Evolutionary conservation across 495 filamentous ascomycete genomes (phyloP), one percentile per base, ranked within the genome.

Genomic region (Evansstolkia leycettana): DNA sequence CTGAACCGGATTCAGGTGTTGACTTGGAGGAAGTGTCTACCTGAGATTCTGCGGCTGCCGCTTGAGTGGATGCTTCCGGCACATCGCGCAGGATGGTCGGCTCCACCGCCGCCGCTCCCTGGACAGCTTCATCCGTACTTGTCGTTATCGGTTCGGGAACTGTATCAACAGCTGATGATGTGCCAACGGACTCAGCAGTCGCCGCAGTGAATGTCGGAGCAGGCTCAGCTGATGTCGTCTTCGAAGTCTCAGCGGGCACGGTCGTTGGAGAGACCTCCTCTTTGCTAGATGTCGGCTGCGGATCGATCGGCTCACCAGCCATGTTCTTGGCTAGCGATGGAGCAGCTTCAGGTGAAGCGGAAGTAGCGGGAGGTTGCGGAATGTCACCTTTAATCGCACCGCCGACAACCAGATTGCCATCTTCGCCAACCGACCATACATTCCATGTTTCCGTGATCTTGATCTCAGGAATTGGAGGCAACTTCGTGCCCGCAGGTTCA

Each of bases 291-390:
- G 41, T 26, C 7, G 44, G 38, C 5, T 20, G 31, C 14, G 61
- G 53, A 37, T 64, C 58, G 12, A 69, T 51, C 1, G 67, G 51
- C 49, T 76, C 75, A 27, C 72, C 73, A 8, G 73, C 69, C n/a
- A 54, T 65, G 39, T 76, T 76, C 34, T 68, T 69, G 34, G 58
- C 69, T 2, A 76, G 46, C 1, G 67, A 38, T 31, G 56, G 43
- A 18, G 50, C 47, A 46, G 46, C 51, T 36, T 57, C 55, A 32
- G 47, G 40, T 2, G 28, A 37, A 13, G 38, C 27, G 3, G 36
- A 30, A 16, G 49, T 28, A 14, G 50, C 36, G 23, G 46, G 39
- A 13, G 55, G 37, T 31, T 45, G 41, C 15, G 38, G 44, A 20
- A 40, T 35, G n/a, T 42, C 39, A 1, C 33, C 36, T 17, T 47